Base-by-base conservation (phyloP, 2,329 filamentous ascomycete species). In the Helminthosporium solani region DNA sequence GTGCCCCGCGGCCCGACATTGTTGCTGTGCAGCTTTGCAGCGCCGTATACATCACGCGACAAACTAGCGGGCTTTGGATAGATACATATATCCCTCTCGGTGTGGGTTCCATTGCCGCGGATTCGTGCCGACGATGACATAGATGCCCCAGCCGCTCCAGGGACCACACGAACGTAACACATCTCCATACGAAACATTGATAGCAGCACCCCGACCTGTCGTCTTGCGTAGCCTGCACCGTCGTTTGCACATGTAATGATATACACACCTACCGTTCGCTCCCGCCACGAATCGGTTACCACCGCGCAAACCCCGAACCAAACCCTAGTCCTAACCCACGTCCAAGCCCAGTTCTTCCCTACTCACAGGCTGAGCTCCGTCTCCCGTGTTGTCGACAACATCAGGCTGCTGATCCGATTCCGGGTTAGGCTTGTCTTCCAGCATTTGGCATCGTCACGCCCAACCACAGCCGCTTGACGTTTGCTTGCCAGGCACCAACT, bases 91-190 rank as follows among this genome's bases (percentile, higher is more conserved):
- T 31, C 14, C 5, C 8, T 42, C 19, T 36, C n/a, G n/a, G n/a
- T n/a, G n/a, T n/a, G n/a, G n/a, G n/a, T n/a, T n/a, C n/a, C n/a
- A n/a, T n/a, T n/a, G n/a, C n/a, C n/a, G n/a, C n/a, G n/a, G n/a
- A 27, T 33, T 18, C 28, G 33, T 40, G 37, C 44, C 53, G 34
- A 57, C 52, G 57, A 61, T 57, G 56, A 47, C 42, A 51, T 58
- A 57, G 54, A 43, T 25, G 6, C 23, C 23, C 43, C 48, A 49
- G 25, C 42, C 51, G 54, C 52, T 48, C 44, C 45, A 50, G 47
- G 47, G 53, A 55, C 48, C 47, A 46, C 33, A 25, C 46, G 7
- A 8, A 19, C 33, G 28, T 31, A 31, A 6, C 28, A 14, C 28
- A 31, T 25, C 23, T 6, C 23, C 23, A 25, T 9, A 25, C 9